Conservation (phyloP, 495 filamentous ascomycete species). For the Glutinoglossum americanum region DNA sequence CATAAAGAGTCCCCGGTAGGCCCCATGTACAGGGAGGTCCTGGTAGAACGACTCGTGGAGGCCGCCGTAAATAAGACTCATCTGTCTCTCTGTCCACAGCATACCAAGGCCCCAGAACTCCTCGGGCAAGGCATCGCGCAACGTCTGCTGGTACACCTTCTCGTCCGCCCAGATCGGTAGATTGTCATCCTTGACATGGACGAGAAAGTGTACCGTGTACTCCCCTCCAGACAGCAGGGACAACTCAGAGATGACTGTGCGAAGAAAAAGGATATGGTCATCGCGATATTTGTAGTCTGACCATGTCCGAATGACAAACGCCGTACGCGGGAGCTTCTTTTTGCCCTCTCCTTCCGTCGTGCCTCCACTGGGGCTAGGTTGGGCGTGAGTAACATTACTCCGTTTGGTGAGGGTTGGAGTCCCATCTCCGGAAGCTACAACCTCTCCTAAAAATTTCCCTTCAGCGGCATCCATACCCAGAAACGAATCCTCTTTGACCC, state of each 20-base stretch:
- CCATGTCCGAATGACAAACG: constrained; percentile 42
- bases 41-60: constrained; percentile 51
- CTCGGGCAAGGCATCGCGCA: constrained; percentile 50
- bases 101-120: constrained; percentile 80
- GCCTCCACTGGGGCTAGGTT: background rate
- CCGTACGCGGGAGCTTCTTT: constrained; percentile 29
- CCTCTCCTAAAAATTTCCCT: background rate
- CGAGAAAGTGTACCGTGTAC: constrained; percentile 39
- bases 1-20: constrained; percentile 81
- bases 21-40: constrained; percentile 65
- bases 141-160: constrained; percentile 35
- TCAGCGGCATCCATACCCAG: constrained; percentile 1
- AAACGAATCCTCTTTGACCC: constrained; percentile 11
- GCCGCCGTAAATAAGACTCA: constrained; percentile 68
- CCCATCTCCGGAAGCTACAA: background rate
- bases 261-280: constrained; percentile 22
- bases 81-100: constrained; percentile 82
- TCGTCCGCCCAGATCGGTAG: constrained; percentile 45
- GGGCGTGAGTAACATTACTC: background rate
- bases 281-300: constrained; percentile 29
- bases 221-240: constrained; percentile 40
- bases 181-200: constrained; percentile 45
- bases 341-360: constrained; percentile 8
- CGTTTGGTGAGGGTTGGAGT: constrained; percentile 3
- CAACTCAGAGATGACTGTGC: constrained; percentile 39